Conservation (phyloP, 2,329 filamentous ascomycete genomes). For the Ambrosiella beaveri region DNA sequence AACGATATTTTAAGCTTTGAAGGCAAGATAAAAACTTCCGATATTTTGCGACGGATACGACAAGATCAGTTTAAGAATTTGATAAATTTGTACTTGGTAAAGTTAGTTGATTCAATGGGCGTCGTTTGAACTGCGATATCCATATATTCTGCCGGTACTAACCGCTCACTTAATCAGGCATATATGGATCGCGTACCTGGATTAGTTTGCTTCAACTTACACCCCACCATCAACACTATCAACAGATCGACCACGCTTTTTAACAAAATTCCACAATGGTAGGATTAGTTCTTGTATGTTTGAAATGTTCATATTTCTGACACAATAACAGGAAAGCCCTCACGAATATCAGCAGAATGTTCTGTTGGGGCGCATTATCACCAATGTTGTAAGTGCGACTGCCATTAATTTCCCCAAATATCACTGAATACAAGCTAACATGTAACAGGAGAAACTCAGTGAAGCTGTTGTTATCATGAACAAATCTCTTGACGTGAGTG, state of each 20-base stretch:
- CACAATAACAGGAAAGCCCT: conserved; percentile 55
- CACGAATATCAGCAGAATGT: conserved; percentile 96
- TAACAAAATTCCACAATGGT: conserved; percentile 4
- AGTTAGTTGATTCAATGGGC: neutral
- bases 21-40: too few relatives aligned
- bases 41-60: neutral
- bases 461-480: conserved; percentile 87
- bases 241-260: neutral
- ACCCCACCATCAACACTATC: neutral
- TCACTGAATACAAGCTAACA: conserved; percentile 10
- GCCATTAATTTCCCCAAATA: neutral
- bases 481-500: conserved; percentile 61
- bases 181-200: conserved; percentile 1
- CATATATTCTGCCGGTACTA: conserved; percentile 9
- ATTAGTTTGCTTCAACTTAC: neutral
- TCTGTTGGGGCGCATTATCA: conserved; percentile 85
- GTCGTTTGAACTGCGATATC: neutral
- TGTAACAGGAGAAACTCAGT: conserved; percentile 76
- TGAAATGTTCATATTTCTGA: neutral
- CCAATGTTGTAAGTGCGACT: conserved; percentile 62
- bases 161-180: conserved; percentile 8
- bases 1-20: neutral
- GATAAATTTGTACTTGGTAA: neutral
- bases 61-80: neutral
- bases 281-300: neutral